Evolutionary conservation across 2,329 filamentous ascomycete species (phyloP).

Genomic region (Venturia oleaginea): DNA sequence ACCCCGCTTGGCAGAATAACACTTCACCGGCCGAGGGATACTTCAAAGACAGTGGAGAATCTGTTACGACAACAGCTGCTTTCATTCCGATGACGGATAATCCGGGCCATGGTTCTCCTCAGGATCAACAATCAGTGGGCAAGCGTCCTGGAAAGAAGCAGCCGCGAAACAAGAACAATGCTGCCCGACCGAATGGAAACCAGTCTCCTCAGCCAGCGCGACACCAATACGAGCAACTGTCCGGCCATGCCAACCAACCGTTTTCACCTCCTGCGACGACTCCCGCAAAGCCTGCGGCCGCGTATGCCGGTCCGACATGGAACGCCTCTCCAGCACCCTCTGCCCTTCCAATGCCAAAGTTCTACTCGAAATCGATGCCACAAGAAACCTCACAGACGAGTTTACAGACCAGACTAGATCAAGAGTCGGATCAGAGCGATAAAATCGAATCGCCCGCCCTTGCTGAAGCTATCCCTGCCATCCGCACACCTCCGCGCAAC

Average conservation of each 20-base stretch:
- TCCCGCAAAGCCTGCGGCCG: constrained; percentile 18
- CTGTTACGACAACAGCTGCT: neutral
- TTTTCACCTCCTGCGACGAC: neutral
- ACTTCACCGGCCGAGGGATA: constrained; percentile 3
- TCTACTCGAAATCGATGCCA: constrained; percentile 67
- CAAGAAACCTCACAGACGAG: constrained; percentile 47
- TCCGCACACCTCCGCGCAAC: neutral
- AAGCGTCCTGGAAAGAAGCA: constrained; percentile 5
- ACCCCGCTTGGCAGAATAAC: constrained; percentile 2
- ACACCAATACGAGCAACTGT: neutral
- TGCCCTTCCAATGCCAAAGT: constrained; percentile 81
- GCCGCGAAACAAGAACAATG: neutral
- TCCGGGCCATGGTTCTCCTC: neutral
- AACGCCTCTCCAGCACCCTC: constrained; percentile 90
- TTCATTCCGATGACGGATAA: neutral
- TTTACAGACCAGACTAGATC: constrained; percentile 35
- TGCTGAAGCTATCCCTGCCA: constrained; percentile 32
- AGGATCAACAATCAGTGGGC: neutral
- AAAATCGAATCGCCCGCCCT: constrained; percentile 40
- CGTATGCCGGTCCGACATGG: constrained; percentile 86
- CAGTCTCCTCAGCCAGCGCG: neutral
- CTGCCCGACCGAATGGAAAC: neutral
- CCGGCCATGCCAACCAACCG: neutral
- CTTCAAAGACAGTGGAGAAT: constrained; percentile 12
- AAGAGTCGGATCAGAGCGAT: constrained; percentile 35